These are phyloP conservation scores for Zygosaccharomyces sapae DNA, from an alignment of 1,139 yeast genomes.

Conservation along the genomic window DNA sequence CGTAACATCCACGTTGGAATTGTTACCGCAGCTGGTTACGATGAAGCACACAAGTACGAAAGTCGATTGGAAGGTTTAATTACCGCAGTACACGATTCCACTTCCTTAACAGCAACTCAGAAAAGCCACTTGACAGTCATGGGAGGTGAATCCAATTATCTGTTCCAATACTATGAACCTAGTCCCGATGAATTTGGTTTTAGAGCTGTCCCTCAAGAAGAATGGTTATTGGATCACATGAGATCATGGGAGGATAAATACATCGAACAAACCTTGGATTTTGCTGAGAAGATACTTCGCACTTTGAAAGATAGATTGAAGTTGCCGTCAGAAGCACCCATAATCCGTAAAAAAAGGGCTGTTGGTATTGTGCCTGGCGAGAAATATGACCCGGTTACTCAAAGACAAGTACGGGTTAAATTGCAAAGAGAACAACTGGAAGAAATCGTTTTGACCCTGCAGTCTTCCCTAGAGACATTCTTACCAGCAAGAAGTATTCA, in stretches of 20 bases:
- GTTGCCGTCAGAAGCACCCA: conserved; percentile 52
- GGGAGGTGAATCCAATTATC: conserved; percentile 95
- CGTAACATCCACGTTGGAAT: conserved; percentile 74
- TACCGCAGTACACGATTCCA: conserved; percentile 50
- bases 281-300: conserved; percentile 57
- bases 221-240: conserved; percentile 77
- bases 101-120: conserved; percentile 47
- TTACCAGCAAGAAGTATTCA: conserved; percentile 54
- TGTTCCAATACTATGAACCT: conserved; percentile 57
- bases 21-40: conserved; percentile 96
- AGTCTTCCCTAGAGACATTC: conserved; percentile 53
- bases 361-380: conserved; percentile 74
- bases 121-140: conserved; percentile 68
- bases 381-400: conserved; percentile 31
- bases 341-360: conserved; percentile 79
- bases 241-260: conserved; percentile 60
- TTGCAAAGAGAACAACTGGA: conserved; percentile 81
- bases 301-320: conserved; percentile 53
- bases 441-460: conserved; percentile 81
- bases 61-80: conserved; percentile 70
- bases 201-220: conserved; percentile 56
- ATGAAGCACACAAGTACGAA: conserved; percentile 77
- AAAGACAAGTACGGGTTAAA: conserved; percentile 43
- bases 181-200: conserved; percentile 38
- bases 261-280: conserved; percentile 59